A percentile compares a stretch with the other conserved stretches of the same genome.
Conservation (phyloP, 1,139 yeast genomes). For the Kluyveromyces sp. region DNA sequence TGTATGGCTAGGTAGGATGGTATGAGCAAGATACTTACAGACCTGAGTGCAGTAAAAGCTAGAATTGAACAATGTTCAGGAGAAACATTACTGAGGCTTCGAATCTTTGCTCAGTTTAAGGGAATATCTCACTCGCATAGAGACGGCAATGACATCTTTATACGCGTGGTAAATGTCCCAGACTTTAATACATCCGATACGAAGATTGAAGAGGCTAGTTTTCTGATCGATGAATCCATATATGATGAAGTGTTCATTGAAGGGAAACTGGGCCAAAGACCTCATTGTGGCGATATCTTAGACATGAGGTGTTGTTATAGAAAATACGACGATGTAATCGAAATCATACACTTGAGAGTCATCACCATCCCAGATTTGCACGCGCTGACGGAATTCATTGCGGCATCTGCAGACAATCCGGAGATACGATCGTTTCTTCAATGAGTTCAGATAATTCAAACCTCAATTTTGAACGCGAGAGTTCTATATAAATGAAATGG, state of each 20-base stretch:
- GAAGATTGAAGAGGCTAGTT: not conserved
- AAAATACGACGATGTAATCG: conserved; percentile 6
- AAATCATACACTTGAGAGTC: conserved; percentile 10
- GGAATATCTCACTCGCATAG: not conserved
- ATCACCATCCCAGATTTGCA: conserved; percentile 8
- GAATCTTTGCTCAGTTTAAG: conserved; percentile 10
- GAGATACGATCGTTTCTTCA: conserved; percentile 1
- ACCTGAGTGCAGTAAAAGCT: not conserved
- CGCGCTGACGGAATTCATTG: conserved; percentile 8
- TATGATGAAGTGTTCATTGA: conserved; percentile 6
- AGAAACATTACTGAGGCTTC: not conserved
- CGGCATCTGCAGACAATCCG: conserved; percentile 1
- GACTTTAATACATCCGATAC: not conserved
- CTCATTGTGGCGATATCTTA: conserved; percentile 11
- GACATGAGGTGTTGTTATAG: conserved; percentile 11
- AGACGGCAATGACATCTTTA: not conserved
- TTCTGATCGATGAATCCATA: conserved; percentile 7
- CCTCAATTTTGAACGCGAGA: not conserved
- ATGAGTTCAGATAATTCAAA: not conserved
- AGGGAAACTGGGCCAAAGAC: not conserved
- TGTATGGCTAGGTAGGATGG: not conserved
- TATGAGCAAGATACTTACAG: conserved; percentile 3
- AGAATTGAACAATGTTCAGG: not conserved
- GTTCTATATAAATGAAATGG: not conserved
- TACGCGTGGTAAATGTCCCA: conserved; percentile 8